A percentile compares a stretch with the other conserved stretches of the same genome.
Conservation (phyloP, 805 yeast species). For the Isabelozyma rhagii region DNA sequence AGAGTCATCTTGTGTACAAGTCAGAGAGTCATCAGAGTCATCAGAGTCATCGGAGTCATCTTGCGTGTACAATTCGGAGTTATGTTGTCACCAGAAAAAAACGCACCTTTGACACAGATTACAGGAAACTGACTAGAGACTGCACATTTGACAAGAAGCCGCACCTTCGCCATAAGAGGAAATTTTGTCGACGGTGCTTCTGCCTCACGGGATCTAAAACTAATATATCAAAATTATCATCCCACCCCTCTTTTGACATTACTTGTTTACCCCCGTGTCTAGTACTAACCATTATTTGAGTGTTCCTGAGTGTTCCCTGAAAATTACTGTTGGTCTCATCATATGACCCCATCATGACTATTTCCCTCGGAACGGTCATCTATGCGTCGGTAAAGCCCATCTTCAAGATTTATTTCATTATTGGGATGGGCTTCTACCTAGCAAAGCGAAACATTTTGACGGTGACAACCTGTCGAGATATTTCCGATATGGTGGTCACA, state of each 20-base stretch:
- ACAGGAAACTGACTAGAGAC: background rate
- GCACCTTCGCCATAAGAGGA: background rate
- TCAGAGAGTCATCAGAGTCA: no score
- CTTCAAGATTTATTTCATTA: constrained; percentile 72
- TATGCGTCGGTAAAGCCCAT: constrained; percentile 85
- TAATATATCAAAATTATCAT: background rate
- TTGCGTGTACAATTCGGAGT: no score
- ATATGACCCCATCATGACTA: constrained; percentile 5
- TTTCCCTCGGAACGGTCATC: constrained; percentile 58
- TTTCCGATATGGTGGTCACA: constrained; percentile 66
- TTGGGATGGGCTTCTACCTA: constrained; percentile 61
- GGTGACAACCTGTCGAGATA: constrained; percentile 64
- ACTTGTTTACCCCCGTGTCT: background rate
- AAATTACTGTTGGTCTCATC: no score
- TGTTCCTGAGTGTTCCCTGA: no score
- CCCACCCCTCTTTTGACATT: background rate
- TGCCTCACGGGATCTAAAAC: background rate
- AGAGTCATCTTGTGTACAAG: no score
- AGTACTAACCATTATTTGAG: no score
- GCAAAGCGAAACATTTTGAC: constrained; percentile 62
- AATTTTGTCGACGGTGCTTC: background rate
- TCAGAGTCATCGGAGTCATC: no score
- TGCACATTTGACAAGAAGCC: background rate
- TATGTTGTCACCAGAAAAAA: background rate
- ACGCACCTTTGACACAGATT: background rate